Percentiles rank a stretch among this genome's conserved stretches.
Conservation (phyloP, 805 yeast species). For the Wickerhamiella occidentalis region DNA sequence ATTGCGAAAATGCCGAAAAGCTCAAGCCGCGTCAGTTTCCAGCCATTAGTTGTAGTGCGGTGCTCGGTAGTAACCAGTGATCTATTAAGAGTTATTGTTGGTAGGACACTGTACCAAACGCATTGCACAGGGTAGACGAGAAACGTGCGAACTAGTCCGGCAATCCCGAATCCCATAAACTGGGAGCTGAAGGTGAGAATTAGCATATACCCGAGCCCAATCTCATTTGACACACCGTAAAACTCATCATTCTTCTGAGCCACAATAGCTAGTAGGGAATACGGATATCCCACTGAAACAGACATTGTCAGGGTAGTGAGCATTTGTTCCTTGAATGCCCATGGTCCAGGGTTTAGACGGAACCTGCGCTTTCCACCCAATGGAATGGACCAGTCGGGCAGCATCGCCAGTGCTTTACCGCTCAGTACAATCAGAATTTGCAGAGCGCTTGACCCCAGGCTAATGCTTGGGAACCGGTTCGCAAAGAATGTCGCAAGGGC, state of each 20-base stretch:
- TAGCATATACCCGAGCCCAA: conserved; percentile 39
- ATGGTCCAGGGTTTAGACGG: conserved; percentile 46
- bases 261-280: conserved; percentile 26
- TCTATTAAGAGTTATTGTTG: conserved; percentile 38
- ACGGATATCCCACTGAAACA: conserved; percentile 22
- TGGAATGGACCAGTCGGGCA: conserved; percentile 25
- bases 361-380: conserved; percentile 29
- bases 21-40: conserved; percentile 42
- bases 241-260: conserved; percentile 25
- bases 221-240: conserved; percentile 16
- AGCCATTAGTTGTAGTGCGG: conserved; percentile 42
- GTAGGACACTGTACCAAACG: conserved; percentile 44
- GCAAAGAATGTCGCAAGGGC: conserved; percentile 49
- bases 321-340: conserved; percentile 22
- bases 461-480: conserved; percentile 43
- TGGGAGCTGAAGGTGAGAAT: conserved; percentile 44
- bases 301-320: conserved; percentile 36
- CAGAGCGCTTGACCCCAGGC: conserved; percentile 40
- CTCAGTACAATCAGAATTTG: conserved; percentile 50
- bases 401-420: conserved; percentile 36
- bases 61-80: conserved; percentile 34
- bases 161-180: conserved; percentile 55
- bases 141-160: conserved; percentile 49
- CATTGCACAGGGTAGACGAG: conserved; percentile 40
- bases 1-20: conserved; percentile 37